Percentiles rank a stretch among this genome's conserved stretches.
These are phyloP conservation scores for Mortierella sp. DNA, from an alignment of 371 early-diverging fungal genomes.

Conservation along the genomic window DNA sequence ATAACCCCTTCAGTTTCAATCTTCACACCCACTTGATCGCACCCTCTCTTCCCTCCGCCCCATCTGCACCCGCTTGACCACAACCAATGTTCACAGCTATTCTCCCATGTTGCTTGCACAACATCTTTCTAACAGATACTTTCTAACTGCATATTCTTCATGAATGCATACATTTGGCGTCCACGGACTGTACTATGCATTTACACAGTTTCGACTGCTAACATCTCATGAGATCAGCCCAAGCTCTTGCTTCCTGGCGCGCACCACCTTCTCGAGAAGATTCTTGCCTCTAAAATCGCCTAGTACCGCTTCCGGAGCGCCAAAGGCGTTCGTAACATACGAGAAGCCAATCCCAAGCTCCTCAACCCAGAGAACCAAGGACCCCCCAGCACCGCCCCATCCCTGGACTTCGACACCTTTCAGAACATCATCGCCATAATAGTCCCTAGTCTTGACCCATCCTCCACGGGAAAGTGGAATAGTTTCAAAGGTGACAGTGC, in stretches of 20 bases:
- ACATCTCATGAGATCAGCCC: conserved; percentile 33
- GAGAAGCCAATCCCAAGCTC: conserved; percentile 64
- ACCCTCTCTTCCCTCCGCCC: too few relatives aligned
- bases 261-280: conserved; percentile 29
- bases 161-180: too few relatives aligned
- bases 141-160: too few relatives aligned
- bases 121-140: too few relatives aligned
- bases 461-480: conserved; percentile 37
- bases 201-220: too few relatives aligned
- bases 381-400: conserved; percentile 71
- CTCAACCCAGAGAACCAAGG: conserved; percentile 64
- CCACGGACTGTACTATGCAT: too few relatives aligned
- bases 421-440: conserved; percentile 42
- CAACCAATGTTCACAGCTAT: too few relatives aligned
- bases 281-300: conserved; percentile 42
- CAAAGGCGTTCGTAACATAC: conserved; percentile 60
- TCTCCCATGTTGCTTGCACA: too few relatives aligned
- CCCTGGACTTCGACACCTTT: conserved; percentile 57
- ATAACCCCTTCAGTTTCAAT: too few relatives aligned
- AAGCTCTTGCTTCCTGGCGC: conserved; percentile 34
- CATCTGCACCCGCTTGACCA: too few relatives aligned
- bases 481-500: conserved; percentile 26
- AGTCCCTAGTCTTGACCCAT: conserved; percentile 45
- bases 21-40: too few relatives aligned
- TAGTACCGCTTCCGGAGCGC: conserved; percentile 17